Evolutionary conservation across 1,284 basidiomycete species (phyloP).

Genomic region (Apiotrichum gracile): DNA sequence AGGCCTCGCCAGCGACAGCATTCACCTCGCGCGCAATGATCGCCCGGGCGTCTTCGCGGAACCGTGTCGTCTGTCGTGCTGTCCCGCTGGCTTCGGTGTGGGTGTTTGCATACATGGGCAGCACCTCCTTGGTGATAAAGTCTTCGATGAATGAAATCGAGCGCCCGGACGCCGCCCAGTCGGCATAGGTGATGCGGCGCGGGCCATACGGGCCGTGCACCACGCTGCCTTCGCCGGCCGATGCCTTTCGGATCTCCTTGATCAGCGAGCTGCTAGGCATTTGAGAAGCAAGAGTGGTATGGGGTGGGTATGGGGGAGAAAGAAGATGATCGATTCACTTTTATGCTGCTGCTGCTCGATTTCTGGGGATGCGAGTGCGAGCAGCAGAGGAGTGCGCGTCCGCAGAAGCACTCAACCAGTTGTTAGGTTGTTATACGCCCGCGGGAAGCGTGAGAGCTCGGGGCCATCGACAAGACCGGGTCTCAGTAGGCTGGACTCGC

Average conservation of each 20-base stretch:
- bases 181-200: conserved; percentile 5
- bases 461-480: too few relatives aligned
- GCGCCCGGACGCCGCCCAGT: conserved; percentile 6
- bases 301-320: not conserved
- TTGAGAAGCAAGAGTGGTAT: not conserved
- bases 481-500: too few relatives aligned
- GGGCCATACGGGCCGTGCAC: not conserved
- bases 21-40: conserved; percentile 1
- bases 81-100: conserved; percentile 9
- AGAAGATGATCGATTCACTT: not conserved
- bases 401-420: too few relatives aligned
- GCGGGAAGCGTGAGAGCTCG: too few relatives aligned
- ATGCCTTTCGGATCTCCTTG: not conserved
- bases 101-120: conserved; percentile 13
- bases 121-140: conserved; percentile 4
- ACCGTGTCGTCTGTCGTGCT: conserved; percentile 3
- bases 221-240: conserved; percentile 1
- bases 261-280: not conserved
- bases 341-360: too few relatives aligned
- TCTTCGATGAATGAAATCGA: conserved; percentile 4
- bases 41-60: conserved; percentile 7
- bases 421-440: too few relatives aligned
- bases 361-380: too few relatives aligned
- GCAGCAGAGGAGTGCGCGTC: too few relatives aligned
- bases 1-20: not conserved